Base-by-base conservation (phyloP, 768 basidiomycete genomes). In the Phanerochaete carnosa region DNA sequence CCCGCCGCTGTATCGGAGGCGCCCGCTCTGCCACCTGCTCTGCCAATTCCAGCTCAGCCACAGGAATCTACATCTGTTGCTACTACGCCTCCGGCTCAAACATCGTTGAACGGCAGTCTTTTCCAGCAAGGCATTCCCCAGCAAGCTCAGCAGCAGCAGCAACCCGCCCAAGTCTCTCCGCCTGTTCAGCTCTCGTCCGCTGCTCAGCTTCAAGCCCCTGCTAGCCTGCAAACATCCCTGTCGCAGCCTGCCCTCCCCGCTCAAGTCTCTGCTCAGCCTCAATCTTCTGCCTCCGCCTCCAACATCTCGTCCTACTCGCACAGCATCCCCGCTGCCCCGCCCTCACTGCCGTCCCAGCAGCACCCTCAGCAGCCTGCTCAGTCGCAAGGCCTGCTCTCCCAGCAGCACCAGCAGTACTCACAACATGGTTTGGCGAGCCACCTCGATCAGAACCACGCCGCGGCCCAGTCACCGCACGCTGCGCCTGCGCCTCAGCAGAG, bases 401-500 rank as follows among this genome's bases (percentile, higher is more conserved):
- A 45, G 9, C 70, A 72, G 25, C 74, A 74, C 33, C 33, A 43
- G 39, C 81, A 84, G 62, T 89, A 88, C 70, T 74, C 83, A 2
- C 88, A 89, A 58, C 88, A 88, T 62, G 83, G 82, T 25, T 77
- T 91, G 19, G 79, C 82, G 1, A 81, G 84, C 2, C 88, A 89
- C 61, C 81, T 89, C 62, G 88, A 90, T 28, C 84, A 85, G 63
- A 70, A 64, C 45, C 70, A 79, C 54, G 30, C 30, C 13, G 47
- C 65, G 11, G 75, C 78, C 60, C 77, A 75, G 58, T 69, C 76
- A 26, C 69, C 74, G 28, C 79, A 79, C 29, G 59, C 59, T 0
- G 66, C 68, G 19, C 79, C 76, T 49, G 63, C 73, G 33, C 73
- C 79, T 52, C 71, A 67, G 50, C 80, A 78, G 53, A 75, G 68